These are phyloP conservation scores for Neofusicoccum cordaticola DNA, from an alignment of 2,329 filamentous ascomycete genomes.

Conservation along the genomic window DNA sequence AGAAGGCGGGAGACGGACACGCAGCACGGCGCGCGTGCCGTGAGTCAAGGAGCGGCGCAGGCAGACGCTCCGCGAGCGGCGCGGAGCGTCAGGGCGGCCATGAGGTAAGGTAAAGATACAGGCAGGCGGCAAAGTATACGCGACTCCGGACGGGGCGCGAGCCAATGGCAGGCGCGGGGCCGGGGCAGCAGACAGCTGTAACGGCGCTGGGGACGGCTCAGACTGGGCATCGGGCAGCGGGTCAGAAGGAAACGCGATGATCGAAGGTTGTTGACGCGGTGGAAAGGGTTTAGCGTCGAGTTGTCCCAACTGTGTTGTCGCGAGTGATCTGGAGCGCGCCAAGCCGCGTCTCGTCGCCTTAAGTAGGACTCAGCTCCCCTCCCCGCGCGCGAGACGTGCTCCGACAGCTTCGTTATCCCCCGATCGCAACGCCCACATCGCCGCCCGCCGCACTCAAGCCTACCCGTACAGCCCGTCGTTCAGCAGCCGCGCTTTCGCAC, in stretches of 20 bases:
- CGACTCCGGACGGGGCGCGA: neutral
- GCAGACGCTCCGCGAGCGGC: too few species aligned
- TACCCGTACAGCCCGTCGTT: conserved; percentile 28
- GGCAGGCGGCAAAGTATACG: conserved; percentile 11
- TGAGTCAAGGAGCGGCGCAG: neutral
- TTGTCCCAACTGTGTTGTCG: conserved; percentile 9
- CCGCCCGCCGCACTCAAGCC: neutral
- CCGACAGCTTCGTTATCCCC: conserved; percentile 8
- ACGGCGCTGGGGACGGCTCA: neutral
- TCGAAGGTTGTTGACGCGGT: conserved; percentile 10
- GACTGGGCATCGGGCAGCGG: conserved; percentile 1
- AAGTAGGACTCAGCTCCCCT: conserved; percentile 14
- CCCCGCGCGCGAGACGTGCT: conserved; percentile 16
- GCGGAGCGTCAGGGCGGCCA: neutral
- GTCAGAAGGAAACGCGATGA: conserved; percentile 2
- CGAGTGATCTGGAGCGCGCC: conserved; percentile 15
- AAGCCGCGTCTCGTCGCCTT: conserved; percentile 14
- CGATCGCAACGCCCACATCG: neutral
- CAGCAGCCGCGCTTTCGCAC: conserved; percentile 31
- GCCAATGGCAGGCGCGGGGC: neutral
- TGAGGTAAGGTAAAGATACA: conserved; percentile 15
- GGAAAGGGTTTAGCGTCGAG: conserved; percentile 17
- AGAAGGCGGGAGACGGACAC: neutral
- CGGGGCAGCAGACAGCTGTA: neutral
- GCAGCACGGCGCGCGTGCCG: neutral